These are phyloP conservation scores for Hydnum rufescens DNA, from an alignment of 768 basidiomycete genomes.

Conservation along the genomic window DNA sequence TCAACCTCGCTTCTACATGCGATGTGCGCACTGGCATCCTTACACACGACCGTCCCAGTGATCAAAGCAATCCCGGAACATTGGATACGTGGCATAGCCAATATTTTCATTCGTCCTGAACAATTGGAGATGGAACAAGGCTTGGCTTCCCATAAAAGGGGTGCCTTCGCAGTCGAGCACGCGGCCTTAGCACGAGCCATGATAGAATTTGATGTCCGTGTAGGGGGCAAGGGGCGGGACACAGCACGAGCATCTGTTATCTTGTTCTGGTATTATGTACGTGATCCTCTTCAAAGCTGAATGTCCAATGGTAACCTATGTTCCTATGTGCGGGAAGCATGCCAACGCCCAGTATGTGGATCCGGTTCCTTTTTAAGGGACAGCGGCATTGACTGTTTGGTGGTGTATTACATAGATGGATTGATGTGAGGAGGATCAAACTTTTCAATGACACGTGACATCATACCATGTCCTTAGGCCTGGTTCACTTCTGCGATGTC, in stretches of 20 bases:
- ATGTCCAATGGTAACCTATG: not conserved
- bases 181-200: not conserved
- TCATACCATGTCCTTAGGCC: not conserved
- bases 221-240: not conserved
- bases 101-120: not conserved
- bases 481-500: not conserved
- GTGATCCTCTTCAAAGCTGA: not conserved
- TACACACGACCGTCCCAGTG: slow-evolving; percentile 6
- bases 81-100: not conserved
- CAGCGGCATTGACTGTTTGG: not conserved
- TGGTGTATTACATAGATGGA: not conserved
- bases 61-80: not conserved
- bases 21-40: slow-evolving; percentile 8
- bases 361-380: not conserved
- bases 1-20: slow-evolving; percentile 8
- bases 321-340: not conserved
- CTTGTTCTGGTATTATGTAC: slow-evolving; percentile 1
- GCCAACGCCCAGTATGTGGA: not conserved
- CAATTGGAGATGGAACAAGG: not conserved
- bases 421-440: not conserved
- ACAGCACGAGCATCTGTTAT: not conserved
- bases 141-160: not conserved
- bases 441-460: not conserved
- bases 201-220: not conserved
- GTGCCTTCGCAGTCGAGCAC: not conserved